Percentiles rank a stretch among this genome's conserved stretches.
Conservation (phyloP, 2,329 filamentous ascomycete species). For the Aquanectria penicillioides region DNA sequence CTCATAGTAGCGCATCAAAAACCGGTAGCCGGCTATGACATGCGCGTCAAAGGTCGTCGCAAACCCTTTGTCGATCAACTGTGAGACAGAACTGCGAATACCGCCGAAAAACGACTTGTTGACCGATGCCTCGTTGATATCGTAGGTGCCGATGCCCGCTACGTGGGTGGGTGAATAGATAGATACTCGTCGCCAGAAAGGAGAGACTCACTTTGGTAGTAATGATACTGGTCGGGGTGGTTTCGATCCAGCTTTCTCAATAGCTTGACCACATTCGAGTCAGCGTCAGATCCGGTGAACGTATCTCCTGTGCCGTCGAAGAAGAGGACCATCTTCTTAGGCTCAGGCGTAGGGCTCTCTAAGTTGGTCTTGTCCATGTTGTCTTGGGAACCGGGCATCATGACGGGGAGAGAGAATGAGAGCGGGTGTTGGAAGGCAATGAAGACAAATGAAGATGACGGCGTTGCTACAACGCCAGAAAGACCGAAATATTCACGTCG, state of each 20-base stretch:
- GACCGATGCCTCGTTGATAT: slow-evolving; percentile 53
- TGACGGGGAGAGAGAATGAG: too few species aligned
- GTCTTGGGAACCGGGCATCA: too few species aligned
- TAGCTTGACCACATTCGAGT: slow-evolving; percentile 65
- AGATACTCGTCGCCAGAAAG: fast-evolving
- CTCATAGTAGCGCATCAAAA: slow-evolving; percentile 56
- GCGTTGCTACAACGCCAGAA: too few species aligned
- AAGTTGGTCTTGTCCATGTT: too few species aligned
- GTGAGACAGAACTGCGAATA: slow-evolving; percentile 48
- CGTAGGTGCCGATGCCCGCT: slow-evolving; percentile 49
- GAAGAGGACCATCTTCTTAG: slow-evolving; percentile 57
- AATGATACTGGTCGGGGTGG: slow-evolving; percentile 56
- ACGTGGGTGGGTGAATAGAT: background rate
- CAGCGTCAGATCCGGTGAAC: slow-evolving; percentile 56
- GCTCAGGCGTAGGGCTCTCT: too few species aligned
- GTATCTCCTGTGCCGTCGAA: slow-evolving; percentile 61
- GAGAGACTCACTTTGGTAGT: slow-evolving; percentile 56
- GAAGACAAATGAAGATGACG: too few species aligned
- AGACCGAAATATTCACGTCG: too few species aligned
- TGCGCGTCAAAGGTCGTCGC: slow-evolving; percentile 61
- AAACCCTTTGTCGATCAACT: slow-evolving; percentile 54
- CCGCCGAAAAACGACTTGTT: slow-evolving; percentile 50
- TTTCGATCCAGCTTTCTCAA: slow-evolving; percentile 57
- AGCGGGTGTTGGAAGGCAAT: too few species aligned
- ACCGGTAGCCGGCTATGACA: slow-evolving; percentile 62